These are phyloP conservation scores for rapeseed (Brassica napus) DNA, from an alignment of 345 rosid species.

Conservation along the genomic window Da-Ae NC_063445.1:43989501-43990000, in stretches of 20 bases:
- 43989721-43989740: constrained; percentile 60
- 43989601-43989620: not conserved
- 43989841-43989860: constrained; percentile 89
- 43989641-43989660: not conserved
- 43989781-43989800: not conserved
- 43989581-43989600: constrained; percentile 66
- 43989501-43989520: too few relatives aligned
- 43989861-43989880: constrained; percentile 78
- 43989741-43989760: constrained; percentile 90
- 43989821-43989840: constrained; percentile 43
- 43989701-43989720: constrained; percentile 46
- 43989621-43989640: not conserved
- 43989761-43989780: constrained; percentile 56
- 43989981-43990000: not conserved
- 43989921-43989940: not conserved
- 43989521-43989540: constrained; percentile 3
- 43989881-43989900: constrained; percentile 79
- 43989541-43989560: constrained; percentile 90
- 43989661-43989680: not conserved
- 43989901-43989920: constrained; percentile 76
- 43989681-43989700: constrained; percentile 29
- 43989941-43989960: not conserved
- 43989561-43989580: constrained; percentile 98
- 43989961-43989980: constrained; percentile 8
- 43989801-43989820: not conserved